These are phyloP conservation scores for Hibiscus tridactylites DNA, from an alignment of 345 rosid species.

Conservation along the genomic window DNA sequence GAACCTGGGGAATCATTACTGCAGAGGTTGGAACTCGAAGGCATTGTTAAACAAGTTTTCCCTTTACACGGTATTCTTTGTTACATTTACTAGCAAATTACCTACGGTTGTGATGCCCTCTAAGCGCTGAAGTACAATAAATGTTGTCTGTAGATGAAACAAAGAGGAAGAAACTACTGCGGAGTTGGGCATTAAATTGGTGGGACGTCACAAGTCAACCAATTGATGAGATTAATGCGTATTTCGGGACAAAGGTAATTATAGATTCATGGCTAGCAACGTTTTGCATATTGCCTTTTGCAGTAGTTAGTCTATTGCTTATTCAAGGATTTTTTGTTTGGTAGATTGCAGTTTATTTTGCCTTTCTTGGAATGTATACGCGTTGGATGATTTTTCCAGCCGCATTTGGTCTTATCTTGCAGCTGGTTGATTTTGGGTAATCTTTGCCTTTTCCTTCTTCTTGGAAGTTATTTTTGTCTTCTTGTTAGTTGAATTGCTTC, in stretches of 20 bases:
- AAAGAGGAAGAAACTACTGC: conserved; percentile 63
- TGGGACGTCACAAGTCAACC: conserved; percentile 68
- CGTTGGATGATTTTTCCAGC: conserved; percentile 85
- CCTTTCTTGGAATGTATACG: conserved; percentile 89
- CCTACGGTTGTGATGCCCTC: conserved; percentile 6
- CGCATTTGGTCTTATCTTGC: conserved; percentile 45
- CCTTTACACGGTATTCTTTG: conserved; percentile 67
- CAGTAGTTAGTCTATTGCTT: conserved; percentile 4
- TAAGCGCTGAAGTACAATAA: conserved; percentile 14
- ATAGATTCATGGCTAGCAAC: not conserved
- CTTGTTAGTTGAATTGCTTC: not conserved
- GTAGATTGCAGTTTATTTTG: conserved; percentile 79
- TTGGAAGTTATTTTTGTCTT: conserved; percentile 3
- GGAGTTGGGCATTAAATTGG: conserved; percentile 74
- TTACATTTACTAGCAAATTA: conserved; percentile 7
- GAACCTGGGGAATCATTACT: conserved; percentile 61
- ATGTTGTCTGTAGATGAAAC: conserved; percentile 47
- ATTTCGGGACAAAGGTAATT: conserved; percentile 76
- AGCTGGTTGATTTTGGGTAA: conserved; percentile 74
- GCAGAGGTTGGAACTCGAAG: conserved; percentile 52
- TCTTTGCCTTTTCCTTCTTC: conserved; percentile 3
- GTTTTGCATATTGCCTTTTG: not conserved
- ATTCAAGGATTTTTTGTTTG: conserved; percentile 14
- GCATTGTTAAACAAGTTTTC: conserved; percentile 65
- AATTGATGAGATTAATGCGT: conserved; percentile 75